phyloP scores from a whole-genome alignment of 176 grass and related monocot genomes.

The Lolium multiflorum region DNA sequence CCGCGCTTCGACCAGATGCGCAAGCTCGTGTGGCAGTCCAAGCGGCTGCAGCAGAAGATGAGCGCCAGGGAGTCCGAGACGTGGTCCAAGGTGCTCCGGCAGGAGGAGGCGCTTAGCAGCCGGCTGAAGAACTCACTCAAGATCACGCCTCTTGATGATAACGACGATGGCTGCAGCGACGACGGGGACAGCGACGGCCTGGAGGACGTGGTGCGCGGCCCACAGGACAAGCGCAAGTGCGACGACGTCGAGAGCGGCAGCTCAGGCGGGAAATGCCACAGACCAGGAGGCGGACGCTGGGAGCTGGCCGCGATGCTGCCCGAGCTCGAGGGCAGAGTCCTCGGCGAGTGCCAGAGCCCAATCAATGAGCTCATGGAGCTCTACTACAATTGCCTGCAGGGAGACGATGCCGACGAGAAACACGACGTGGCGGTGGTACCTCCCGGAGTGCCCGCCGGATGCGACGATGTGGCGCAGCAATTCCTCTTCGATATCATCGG shows the following conservation, averaged over 20 bases:
- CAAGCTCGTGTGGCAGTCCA: constrained; percentile 73
- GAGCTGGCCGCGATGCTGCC: constrained; percentile 1
- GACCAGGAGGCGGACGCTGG: not conserved
- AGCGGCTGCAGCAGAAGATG: constrained; percentile 79
- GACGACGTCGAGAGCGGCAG: not conserved
- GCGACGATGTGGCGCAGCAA: not conserved
- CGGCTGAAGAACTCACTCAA: constrained; percentile 8
- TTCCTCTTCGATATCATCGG: constrained; percentile 9
- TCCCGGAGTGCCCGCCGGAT: not conserved
- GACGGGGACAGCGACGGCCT: not conserved
- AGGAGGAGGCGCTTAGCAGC: constrained; percentile 56
- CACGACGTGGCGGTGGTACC: not conserved
- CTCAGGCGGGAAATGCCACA: not conserved
- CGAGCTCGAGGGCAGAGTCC: not conserved
- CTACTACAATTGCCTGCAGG: not conserved
- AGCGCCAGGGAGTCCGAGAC: constrained; percentile 61
- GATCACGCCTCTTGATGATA: constrained; percentile 39
- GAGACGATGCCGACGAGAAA: not conserved
- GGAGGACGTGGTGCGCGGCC: not conserved
- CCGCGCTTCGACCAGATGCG: constrained; percentile 66
- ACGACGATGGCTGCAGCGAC: not conserved
- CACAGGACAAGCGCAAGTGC: not conserved
- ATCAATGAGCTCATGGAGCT: constrained; percentile 17
- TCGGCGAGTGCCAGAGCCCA: not conserved
- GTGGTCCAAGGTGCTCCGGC: constrained; percentile 63